A percentile compares a stretch with the other conserved stretches of the same genome.
These are phyloP conservation scores for Pluteus cervinus DNA, from an alignment of 768 basidiomycete species.

Conservation along the genomic window DNA sequence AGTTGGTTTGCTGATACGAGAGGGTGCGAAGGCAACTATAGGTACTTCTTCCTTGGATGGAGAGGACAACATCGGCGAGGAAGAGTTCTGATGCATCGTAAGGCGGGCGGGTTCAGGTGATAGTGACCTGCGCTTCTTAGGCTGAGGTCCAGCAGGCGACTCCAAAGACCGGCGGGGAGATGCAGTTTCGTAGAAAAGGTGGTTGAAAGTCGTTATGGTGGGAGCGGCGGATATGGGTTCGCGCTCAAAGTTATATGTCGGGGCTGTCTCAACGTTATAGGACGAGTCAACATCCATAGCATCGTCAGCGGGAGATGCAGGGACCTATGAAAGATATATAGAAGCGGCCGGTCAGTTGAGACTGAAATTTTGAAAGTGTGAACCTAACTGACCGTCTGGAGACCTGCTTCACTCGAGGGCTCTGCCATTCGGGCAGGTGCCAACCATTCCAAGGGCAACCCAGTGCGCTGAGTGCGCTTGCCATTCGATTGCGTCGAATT, in stretches of 20 bases:
- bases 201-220: slow-evolving; percentile 47
- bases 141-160: slow-evolving; percentile 33
- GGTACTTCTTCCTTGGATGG: slow-evolving; percentile 34
- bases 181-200: slow-evolving; percentile 53
- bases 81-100: slow-evolving; percentile 32
- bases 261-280: slow-evolving; percentile 27
- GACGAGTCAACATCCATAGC: slow-evolving; percentile 80
- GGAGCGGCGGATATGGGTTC: slow-evolving; percentile 43
- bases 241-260: slow-evolving; percentile 21
- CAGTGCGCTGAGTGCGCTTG: slow-evolving; percentile 57
- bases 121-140: slow-evolving; percentile 54
- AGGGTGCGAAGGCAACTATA: too few species aligned
- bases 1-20: slow-evolving; percentile 46
- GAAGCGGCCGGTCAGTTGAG: too few species aligned
- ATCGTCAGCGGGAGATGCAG: slow-evolving; percentile 46
- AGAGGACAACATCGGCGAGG: slow-evolving; percentile 48
- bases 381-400: too few species aligned
- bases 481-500: slow-evolving; percentile 34
- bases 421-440: slow-evolving; percentile 19
- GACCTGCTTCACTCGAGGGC: slow-evolving; percentile 19
- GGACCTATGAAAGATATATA: slow-evolving; percentile 23
- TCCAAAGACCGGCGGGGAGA: slow-evolving; percentile 45
- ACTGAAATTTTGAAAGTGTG: background rate
- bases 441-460: slow-evolving; percentile 61
- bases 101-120: slow-evolving; percentile 43